Percentiles rank a stretch among this genome's conserved stretches.
Conservation (phyloP, 768 basidiomycete species). For the Podaxis carcinomalis region DNA sequence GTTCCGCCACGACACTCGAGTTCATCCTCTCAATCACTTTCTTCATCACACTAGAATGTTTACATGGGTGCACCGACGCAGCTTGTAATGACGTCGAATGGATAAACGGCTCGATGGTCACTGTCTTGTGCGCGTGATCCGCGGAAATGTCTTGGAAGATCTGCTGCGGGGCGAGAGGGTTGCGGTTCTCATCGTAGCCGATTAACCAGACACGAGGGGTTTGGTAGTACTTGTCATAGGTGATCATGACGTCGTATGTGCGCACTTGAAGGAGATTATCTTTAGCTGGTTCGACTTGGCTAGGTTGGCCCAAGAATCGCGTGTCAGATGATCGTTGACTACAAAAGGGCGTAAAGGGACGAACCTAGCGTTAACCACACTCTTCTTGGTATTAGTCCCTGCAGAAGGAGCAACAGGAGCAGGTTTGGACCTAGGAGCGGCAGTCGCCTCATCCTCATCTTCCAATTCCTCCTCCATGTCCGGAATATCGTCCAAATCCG, state of each 20-base stretch:
- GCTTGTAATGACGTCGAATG: slow-evolving; percentile 81
- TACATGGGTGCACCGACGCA: slow-evolving; percentile 97
- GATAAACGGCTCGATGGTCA: slow-evolving; percentile 98
- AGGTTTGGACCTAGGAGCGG: slow-evolving; percentile 43
- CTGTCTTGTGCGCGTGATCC: slow-evolving; percentile 97
- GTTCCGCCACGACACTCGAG: slow-evolving; percentile 76
- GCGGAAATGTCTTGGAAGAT: slow-evolving; percentile 97
- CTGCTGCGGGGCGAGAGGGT: slow-evolving; percentile 80
- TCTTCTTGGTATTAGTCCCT: slow-evolving; percentile 2
- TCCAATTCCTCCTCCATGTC: slow-evolving; percentile 74
- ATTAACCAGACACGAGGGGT: slow-evolving; percentile 97
- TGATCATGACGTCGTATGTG: slow-evolving; percentile 99
- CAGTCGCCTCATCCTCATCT: slow-evolving; percentile 84
- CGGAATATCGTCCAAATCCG: slow-evolving; percentile 79
- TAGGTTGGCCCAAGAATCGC: slow-evolving; percentile 20
- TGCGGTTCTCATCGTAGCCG: slow-evolving; percentile 96
- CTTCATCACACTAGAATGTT: slow-evolving; percentile 99
- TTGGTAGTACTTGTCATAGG: slow-evolving; percentile 99
- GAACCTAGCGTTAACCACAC: slow-evolving; percentile 45
- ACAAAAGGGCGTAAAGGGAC: slow-evolving; percentile 17
- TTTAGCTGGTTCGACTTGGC: slow-evolving; percentile 61
- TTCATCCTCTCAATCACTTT: slow-evolving; percentile 99
- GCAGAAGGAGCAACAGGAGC: slow-evolving; percentile 19
- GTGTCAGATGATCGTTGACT: background rate
- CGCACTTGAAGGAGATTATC: slow-evolving; percentile 91